Conservation (phyloP, 352 stramenopile genomes). For the Bremia lactucae region DNA sequence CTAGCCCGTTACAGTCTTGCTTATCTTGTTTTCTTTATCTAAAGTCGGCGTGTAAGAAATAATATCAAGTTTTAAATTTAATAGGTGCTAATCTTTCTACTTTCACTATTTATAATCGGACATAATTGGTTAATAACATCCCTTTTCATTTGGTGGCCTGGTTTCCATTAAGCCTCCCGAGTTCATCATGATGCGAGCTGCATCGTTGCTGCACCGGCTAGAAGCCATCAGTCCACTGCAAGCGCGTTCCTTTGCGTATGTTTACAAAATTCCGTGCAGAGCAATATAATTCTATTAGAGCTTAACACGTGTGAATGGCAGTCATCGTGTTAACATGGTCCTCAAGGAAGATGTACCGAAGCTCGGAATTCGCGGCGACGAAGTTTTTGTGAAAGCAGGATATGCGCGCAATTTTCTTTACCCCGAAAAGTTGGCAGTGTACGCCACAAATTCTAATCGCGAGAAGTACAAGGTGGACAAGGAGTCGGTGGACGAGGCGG, state of each 20-base stretch:
- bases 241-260: slow-evolving; percentile 54
- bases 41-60: too few relatives aligned
- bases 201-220: slow-evolving; percentile 25
- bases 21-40: too few relatives aligned
- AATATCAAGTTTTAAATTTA: too few relatives aligned
- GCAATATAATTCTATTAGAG: slow-evolving; percentile 3
- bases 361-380: slow-evolving; percentile 83
- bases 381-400: slow-evolving; percentile 88
- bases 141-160: too few relatives aligned
- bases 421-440: slow-evolving; percentile 89
- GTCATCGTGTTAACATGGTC: slow-evolving; percentile 78
- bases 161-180: too few relatives aligned
- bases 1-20: too few relatives aligned
- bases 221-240: slow-evolving; percentile 33
- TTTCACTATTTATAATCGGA: too few relatives aligned
- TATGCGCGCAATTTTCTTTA: slow-evolving; percentile 92
- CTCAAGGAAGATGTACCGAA: slow-evolving; percentile 78
- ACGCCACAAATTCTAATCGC: slow-evolving; percentile 87
- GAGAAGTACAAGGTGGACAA: slow-evolving; percentile 74
- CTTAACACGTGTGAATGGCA: slow-evolving; percentile 17
- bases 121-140: too few relatives aligned
- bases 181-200: too few relatives aligned
- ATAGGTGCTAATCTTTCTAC: too few relatives aligned
- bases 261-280: slow-evolving; percentile 7
- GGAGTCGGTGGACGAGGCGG: slow-evolving; percentile 31